Conservation (phyloP, 1,284 basidiomycete species). For the Kalmanozyma brasiliensis region DNA sequence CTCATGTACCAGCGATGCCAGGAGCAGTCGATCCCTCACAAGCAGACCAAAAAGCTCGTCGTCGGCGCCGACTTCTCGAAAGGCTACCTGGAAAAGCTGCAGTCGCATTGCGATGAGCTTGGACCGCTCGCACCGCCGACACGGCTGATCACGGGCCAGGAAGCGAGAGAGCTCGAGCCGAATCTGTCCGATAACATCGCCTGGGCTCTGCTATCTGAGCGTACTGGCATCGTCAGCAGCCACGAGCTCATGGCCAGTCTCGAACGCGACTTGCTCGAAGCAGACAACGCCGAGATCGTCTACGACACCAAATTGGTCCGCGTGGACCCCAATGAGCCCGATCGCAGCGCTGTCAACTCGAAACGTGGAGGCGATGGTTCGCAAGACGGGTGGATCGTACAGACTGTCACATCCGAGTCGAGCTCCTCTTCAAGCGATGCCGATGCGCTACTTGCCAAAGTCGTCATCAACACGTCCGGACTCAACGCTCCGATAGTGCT, state of each 20-base stretch:
- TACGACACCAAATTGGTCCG: slow-evolving; percentile 88
- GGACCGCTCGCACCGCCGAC: slow-evolving; percentile 68
- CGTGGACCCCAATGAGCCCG: slow-evolving; percentile 75
- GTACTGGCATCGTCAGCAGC: slow-evolving; percentile 91
- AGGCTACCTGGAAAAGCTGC: slow-evolving; percentile 50
- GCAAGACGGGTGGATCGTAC: slow-evolving; percentile 72
- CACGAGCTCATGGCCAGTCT: slow-evolving; percentile 81
- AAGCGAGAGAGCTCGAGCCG: slow-evolving; percentile 82
- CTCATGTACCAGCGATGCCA: slow-evolving; percentile 84
- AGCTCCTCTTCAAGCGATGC: slow-evolving; percentile 63
- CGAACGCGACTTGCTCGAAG: slow-evolving; percentile 80
- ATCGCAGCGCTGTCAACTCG: slow-evolving; percentile 5
- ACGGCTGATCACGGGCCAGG: slow-evolving; percentile 78
- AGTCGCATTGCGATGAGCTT: slow-evolving; percentile 45
- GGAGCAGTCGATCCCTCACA: slow-evolving; percentile 75
- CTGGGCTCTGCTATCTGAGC: slow-evolving; percentile 81
- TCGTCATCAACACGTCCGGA: slow-evolving; percentile 88
- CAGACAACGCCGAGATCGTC: slow-evolving; percentile 79
- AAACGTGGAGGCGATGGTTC: slow-evolving; percentile 52
- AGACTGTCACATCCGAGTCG: slow-evolving; percentile 66
- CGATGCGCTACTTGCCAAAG: slow-evolving; percentile 83
- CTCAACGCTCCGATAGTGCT: slow-evolving; percentile 72
- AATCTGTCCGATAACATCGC: slow-evolving; percentile 78
- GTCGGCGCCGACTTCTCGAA: slow-evolving; percentile 61
- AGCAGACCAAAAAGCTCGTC: slow-evolving; percentile 79